Conservation (phyloP, 2,329 filamentous ascomycete genomes). For the Ceratocystis papillata region DNA sequence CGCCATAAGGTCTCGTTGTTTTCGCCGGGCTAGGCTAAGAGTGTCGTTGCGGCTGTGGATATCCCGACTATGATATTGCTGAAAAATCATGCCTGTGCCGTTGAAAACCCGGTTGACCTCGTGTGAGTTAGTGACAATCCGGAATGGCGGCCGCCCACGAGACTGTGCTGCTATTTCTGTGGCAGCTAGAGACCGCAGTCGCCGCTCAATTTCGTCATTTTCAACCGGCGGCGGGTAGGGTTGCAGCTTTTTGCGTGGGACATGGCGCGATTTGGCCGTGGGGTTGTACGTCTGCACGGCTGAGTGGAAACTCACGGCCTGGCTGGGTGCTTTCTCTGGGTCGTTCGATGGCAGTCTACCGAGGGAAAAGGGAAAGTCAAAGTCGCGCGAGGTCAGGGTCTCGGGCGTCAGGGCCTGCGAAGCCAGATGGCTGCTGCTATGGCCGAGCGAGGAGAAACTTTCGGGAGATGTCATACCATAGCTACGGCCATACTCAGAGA, state of each 20-base stretch:
- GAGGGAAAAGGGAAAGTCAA: not conserved
- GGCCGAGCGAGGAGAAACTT: slow-evolving; percentile 40
- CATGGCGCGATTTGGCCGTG: not conserved
- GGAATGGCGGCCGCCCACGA: slow-evolving; percentile 11
- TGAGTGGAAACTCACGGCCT: not conserved
- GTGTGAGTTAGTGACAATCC: slow-evolving; percentile 17
- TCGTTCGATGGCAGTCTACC: not conserved
- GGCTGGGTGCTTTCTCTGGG: not conserved
- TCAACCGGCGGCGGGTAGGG: slow-evolving; percentile 2
- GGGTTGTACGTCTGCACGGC: slow-evolving; percentile 19
- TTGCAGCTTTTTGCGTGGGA: not conserved
- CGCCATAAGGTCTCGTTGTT: not conserved
- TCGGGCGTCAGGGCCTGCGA: not conserved
- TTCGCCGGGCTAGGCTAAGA: not conserved
- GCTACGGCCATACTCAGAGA: slow-evolving; percentile 24
- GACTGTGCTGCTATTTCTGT: not conserved
- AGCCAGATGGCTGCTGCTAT: slow-evolving; percentile 28
- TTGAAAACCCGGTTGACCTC: slow-evolving; percentile 19
- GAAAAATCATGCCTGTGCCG: slow-evolving; percentile 12
- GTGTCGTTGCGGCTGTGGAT: not conserved
- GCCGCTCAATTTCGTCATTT: not conserved
- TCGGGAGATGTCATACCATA: slow-evolving; percentile 42
- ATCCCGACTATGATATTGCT: not conserved
- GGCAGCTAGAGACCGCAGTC: not conserved
- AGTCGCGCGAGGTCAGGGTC: not conserved